Conservation (phyloP, 345 rosid genomes). For the Rhizophora mangle region DNA sequence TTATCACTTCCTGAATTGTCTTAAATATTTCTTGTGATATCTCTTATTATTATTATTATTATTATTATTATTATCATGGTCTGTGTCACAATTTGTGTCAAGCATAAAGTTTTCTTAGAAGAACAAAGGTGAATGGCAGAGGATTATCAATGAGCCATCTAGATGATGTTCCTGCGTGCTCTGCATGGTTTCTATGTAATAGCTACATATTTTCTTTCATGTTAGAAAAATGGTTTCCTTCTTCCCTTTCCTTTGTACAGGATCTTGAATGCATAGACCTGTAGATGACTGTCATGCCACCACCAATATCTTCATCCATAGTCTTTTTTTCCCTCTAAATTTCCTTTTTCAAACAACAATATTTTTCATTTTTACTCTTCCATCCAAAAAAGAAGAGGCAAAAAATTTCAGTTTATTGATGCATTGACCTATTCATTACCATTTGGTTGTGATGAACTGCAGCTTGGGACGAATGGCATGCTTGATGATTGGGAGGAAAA, state of each 20-base stretch:
- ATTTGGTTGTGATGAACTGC: slow-evolving; percentile 24
- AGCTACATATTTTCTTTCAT: neutral
- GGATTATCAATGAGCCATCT: neutral
- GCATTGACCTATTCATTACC: neutral
- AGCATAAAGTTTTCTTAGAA: neutral
- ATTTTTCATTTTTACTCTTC: too few relatives aligned
- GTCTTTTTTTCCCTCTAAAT: neutral
- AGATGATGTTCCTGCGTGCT: neutral
- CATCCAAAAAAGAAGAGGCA: too few relatives aligned
- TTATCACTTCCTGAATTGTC: too few relatives aligned
- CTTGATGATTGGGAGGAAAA: slow-evolving; percentile 99
- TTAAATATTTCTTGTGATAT: too few relatives aligned
- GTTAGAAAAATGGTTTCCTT: neutral
- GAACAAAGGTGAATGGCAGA: neutral
- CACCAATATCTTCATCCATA: neutral
- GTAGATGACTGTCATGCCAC: neutral
- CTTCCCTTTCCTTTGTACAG: neutral
- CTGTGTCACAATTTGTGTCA: neutral
- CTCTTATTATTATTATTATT: too few relatives aligned
- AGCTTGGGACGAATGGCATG: slow-evolving; percentile 74
- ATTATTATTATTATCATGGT: too few relatives aligned
- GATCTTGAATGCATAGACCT: slow-evolving; percentile 2
- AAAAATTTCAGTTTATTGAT: neutral
- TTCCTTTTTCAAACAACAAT: neutral
- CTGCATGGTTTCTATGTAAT: neutral